These are phyloP conservation scores for Phytophthora podocarpi DNA, from an alignment of 352 stramenopile species.

Conservation along the genomic window DNA sequence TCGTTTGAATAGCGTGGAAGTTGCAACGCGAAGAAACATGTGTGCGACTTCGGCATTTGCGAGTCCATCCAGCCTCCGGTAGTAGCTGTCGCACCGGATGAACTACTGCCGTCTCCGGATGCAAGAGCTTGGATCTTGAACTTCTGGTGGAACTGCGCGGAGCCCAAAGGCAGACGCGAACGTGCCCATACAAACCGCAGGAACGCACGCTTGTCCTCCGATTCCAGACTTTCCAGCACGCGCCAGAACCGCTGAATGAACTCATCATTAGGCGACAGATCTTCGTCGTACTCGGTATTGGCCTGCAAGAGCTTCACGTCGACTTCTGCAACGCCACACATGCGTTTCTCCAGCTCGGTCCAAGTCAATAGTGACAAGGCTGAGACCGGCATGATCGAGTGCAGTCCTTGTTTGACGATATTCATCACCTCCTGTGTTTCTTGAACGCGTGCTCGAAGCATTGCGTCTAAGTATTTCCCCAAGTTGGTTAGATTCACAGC, in stretches of 20 bases:
- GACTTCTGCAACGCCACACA: slow-evolving; percentile 76
- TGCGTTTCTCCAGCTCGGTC: slow-evolving; percentile 70
- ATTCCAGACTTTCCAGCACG: slow-evolving; percentile 59
- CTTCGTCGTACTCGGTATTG: slow-evolving; percentile 89
- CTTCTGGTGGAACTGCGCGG: slow-evolving; percentile 78
- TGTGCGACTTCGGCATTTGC: slow-evolving; percentile 87
- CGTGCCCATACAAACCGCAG: slow-evolving; percentile 86
- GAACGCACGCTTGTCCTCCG: slow-evolving; percentile 77
- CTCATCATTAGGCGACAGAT: slow-evolving; percentile 60
- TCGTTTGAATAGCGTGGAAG: slow-evolving; percentile 82
- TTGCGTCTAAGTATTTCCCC: slow-evolving; percentile 46
- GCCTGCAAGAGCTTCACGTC: slow-evolving; percentile 71
- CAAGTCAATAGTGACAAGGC: slow-evolving; percentile 64
- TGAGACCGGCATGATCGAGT: slow-evolving; percentile 76
- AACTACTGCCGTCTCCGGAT: slow-evolving; percentile 14
- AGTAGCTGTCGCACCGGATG: background rate
- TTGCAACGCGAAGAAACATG: slow-evolving; percentile 87
- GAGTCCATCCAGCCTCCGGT: slow-evolving; percentile 46
- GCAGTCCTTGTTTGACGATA: slow-evolving; percentile 75
- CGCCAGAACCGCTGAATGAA: slow-evolving; percentile 85
- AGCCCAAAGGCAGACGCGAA: slow-evolving; percentile 63
- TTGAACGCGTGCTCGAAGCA: slow-evolving; percentile 45
- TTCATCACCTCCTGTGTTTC: slow-evolving; percentile 62
- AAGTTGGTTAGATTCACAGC: slow-evolving; percentile 58
- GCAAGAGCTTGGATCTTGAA: slow-evolving; percentile 86